Evolutionary conservation across 1,139 yeast genomes (phyloP), one percentile per base, ranked within the genome.

Genomic region (Yamadazyma dushanensis): DNA sequence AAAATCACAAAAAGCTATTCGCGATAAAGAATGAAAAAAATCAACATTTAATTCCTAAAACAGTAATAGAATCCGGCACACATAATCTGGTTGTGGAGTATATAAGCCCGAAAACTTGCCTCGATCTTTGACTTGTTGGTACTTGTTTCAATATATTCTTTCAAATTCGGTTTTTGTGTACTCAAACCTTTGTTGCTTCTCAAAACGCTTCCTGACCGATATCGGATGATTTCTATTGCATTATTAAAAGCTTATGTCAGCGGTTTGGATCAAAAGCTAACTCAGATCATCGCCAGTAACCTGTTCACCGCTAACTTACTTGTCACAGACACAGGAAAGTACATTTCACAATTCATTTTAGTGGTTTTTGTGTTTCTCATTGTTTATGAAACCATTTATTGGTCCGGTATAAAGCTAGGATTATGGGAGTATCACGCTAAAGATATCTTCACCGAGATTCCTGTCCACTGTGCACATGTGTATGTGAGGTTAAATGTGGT

Each of bases 401-500:
- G 76, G 68, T 47, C 61, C 14, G 82, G 82, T 3, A 70, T 76
- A n/a, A 57, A 63, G 37, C 50, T 73, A 6, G 61, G 62, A 1
- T 41, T 71, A n/a, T 77, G 83, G 82, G 73, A 73, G 27, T 71
- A 71, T 44, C 85, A 83, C 39, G 84, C 82, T 7, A 74, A 78
- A 47, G 85, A 81, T 39, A 76, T 79, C 15, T 83, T 83, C 53
- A 69, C 72, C 9, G 86, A 83, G 36, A 74, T 79, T 24, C 92
- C 92, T 0, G 78, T 82, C 6, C 90, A 83, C 54, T 84, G 89
- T 60, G 89, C 92, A 1, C 88, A 83, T 55, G 67, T 83, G 1
- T 78, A 78, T 44, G 73, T 80, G 2, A 61, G 77, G 16, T 63
- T 82, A 30, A 73, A 77, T 37, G 48, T 70, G 2, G 35, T 32